Evolutionary conservation across 352 stramenopile genomes (phyloP).

Genomic region (Pythium volutum): DNA sequence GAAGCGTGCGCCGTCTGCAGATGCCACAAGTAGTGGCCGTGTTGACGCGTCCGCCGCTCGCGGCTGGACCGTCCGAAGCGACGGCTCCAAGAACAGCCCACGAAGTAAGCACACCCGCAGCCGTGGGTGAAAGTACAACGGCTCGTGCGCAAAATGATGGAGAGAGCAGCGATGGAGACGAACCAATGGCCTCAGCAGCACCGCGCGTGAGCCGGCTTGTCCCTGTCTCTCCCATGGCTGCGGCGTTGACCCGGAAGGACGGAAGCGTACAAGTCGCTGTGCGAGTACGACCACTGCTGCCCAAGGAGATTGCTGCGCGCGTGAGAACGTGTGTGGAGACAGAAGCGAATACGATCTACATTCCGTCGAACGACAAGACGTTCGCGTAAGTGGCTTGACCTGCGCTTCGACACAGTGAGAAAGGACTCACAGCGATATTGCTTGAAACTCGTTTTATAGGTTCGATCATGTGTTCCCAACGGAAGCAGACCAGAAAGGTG

Average conservation of each 20-base stretch:
- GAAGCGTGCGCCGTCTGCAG: slow-evolving; percentile 9
- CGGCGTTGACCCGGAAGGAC: slow-evolving; percentile 41
- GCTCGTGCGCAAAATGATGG: not conserved
- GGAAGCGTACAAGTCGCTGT: slow-evolving; percentile 74
- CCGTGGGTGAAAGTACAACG: not conserved
- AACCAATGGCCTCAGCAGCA: not conserved
- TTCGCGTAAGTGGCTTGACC: slow-evolving; percentile 52
- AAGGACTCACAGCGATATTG: not conserved
- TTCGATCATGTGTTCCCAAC: slow-evolving; percentile 83
- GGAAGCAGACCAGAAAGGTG: slow-evolving; percentile 48
- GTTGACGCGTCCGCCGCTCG: slow-evolving; percentile 8
- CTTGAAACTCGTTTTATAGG: slow-evolving; percentile 22
- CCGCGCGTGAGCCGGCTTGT: not conserved
- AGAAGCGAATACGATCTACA: slow-evolving; percentile 33
- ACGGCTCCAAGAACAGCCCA: not conserved
- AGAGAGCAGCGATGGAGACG: not conserved
- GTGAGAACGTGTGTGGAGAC: slow-evolving; percentile 43
- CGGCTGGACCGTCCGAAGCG: slow-evolving; percentile 3
- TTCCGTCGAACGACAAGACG: slow-evolving; percentile 42
- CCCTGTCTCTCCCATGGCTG: not conserved
- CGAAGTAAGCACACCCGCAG: not conserved
- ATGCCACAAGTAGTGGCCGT: slow-evolving; percentile 17
- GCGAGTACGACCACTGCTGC: slow-evolving; percentile 73
- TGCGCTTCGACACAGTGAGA: not conserved
- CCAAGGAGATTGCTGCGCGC: slow-evolving; percentile 64